phyloP scores from a whole-genome alignment of 2,329 filamentous ascomycete genomes.

The Nothophaeocryptopus gaeumannii region DNA sequence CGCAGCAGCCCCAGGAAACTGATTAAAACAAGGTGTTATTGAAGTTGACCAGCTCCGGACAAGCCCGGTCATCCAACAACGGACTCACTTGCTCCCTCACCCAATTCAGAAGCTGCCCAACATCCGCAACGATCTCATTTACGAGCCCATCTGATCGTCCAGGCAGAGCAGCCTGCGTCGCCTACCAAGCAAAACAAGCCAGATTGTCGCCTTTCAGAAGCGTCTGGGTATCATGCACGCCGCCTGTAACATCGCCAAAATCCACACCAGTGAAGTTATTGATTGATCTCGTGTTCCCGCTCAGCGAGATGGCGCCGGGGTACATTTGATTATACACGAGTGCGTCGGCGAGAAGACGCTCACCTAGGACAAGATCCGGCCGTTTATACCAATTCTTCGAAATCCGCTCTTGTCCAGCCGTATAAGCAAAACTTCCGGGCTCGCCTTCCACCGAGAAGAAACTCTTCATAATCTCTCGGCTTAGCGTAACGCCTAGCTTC shows the following conservation, averaged over 20 bases:
- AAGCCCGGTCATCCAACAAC: conserved; percentile 7
- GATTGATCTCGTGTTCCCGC: conserved; percentile 36
- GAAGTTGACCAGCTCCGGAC: conserved; percentile 16
- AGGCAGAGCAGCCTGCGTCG: conserved; percentile 24
- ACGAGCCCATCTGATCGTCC: conserved; percentile 20
- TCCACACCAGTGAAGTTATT: conserved; percentile 37
- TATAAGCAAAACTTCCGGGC: conserved; percentile 18
- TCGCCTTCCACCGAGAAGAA: conserved; percentile 29
- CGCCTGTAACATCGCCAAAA: conserved; percentile 37
- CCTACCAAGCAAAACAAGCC: conserved; percentile 36
- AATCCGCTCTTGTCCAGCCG: conserved; percentile 32
- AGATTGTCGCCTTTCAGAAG: conserved; percentile 36
- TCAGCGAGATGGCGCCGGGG: conserved; percentile 31
- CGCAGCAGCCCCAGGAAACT: conserved; percentile 11
- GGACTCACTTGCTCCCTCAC: conserved; percentile 15
- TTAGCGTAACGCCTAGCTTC: conserved; percentile 22
- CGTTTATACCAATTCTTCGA: conserved; percentile 38
- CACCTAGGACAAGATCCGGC: conserved; percentile 27
- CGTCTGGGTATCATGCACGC: conserved; percentile 19
- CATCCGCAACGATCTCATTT: conserved; percentile 6
- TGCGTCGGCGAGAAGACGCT: conserved; percentile 22
- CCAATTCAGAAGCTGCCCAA: not conserved
- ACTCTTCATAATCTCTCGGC: conserved; percentile 23
- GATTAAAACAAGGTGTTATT: conserved; percentile 20
- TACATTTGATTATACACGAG: conserved; percentile 17